Percentiles rank a stretch among this genome's conserved stretches.
These are phyloP conservation scores for Arthroderma sp. DNA, from an alignment of 2,329 filamentous ascomycete species.

Conservation along the genomic window DNA sequence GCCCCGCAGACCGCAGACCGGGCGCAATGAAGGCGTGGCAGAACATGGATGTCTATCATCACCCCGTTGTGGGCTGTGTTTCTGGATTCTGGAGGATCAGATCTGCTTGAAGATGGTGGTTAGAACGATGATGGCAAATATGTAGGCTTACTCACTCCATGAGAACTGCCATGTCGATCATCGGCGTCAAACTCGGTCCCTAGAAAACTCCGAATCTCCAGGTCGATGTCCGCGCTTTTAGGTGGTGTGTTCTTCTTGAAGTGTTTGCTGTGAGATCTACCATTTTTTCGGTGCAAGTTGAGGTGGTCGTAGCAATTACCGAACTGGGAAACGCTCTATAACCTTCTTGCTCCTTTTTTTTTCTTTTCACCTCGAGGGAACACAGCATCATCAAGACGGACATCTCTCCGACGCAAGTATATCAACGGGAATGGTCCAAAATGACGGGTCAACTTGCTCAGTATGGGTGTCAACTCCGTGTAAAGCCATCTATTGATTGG, in stretches of 20 bases:
- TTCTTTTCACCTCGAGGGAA: not conserved
- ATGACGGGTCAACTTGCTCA: not conserved
- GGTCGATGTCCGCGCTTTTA: not conserved
- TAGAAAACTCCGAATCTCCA: not conserved
- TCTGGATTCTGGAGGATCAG: constrained; percentile 1
- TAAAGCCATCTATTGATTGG: not conserved
- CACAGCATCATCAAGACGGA: not conserved
- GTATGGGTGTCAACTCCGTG: not conserved
- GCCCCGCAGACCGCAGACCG: constrained; percentile 3
- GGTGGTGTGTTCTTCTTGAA: no score
- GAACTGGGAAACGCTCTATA: not conserved
- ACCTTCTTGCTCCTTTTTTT: no score
- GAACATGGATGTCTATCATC: constrained; percentile 1
- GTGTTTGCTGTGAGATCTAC: not conserved
- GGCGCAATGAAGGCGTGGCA: constrained; percentile 4
- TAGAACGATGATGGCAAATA: not conserved
- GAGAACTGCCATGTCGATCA: not conserved
- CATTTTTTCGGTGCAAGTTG: not conserved
- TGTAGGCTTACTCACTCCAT: not conserved
- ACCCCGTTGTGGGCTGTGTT: constrained; percentile 2
- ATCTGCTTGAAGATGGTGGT: not conserved
- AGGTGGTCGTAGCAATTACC: constrained; percentile 1
- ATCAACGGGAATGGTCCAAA: not conserved
- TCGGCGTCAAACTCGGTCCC: not conserved
- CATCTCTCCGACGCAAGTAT: not conserved